Evolutionary conservation across 345 rosid genomes (phyloP).

Genomic region (Ceriops tagal): DNA sequence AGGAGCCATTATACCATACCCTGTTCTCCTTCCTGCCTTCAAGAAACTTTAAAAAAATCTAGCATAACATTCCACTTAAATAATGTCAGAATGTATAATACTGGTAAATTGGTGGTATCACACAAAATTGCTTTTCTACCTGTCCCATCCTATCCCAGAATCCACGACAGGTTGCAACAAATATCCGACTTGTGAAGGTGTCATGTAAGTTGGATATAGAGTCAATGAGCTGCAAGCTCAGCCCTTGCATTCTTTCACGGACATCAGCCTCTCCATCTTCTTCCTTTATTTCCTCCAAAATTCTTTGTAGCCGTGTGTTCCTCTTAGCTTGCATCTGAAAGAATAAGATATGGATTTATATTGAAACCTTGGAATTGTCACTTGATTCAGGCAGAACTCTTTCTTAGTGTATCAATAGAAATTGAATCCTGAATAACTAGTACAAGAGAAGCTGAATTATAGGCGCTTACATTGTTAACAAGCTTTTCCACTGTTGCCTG

Average conservation of each 20-base stretch:
- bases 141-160: slow-evolving; percentile 98
- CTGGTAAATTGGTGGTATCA: background rate
- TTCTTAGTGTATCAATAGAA: too few relatives aligned
- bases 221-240: slow-evolving; percentile 64
- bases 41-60: slow-evolving; percentile 87
- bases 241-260: slow-evolving; percentile 79
- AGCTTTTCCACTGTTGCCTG: slow-evolving; percentile 93
- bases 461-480: slow-evolving; percentile 63
- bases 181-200: slow-evolving; percentile 70
- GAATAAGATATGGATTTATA: background rate
- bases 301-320: slow-evolving; percentile 68
- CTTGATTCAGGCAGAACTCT: too few relatives aligned
- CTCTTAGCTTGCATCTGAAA: slow-evolving; percentile 75
- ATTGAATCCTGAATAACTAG: too few relatives aligned
- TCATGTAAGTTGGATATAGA: slow-evolving; percentile 74
- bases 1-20: slow-evolving; percentile 89
- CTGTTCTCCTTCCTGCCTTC: slow-evolving; percentile 94
- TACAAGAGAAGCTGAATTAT: too few relatives aligned
- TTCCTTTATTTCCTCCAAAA: slow-evolving; percentile 82
- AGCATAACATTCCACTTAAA: background rate
- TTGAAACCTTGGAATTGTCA: too few relatives aligned
- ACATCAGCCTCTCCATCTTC: slow-evolving; percentile 87
- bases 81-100: background rate
- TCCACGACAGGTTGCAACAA: slow-evolving; percentile 77
- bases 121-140: slow-evolving; percentile 29